Evolutionary conservation across 306 rosid species (phyloP).

Genomic region (Acacia acuminata): DNA sequence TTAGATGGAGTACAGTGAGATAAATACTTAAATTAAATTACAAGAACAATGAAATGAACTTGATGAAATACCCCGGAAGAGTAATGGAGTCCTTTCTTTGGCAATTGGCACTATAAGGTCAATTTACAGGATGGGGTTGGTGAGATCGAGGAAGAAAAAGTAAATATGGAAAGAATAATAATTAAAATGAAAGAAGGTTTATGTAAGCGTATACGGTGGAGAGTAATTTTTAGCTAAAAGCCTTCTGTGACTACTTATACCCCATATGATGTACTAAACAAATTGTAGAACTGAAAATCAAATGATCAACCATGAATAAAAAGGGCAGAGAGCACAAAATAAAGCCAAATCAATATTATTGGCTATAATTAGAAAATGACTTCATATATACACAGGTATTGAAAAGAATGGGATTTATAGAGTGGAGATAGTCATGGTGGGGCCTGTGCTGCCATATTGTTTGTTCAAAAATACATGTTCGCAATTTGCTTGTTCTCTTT

Average conservation of each 20-base stretch:
- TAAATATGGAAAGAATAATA: neutral
- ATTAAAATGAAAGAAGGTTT: neutral
- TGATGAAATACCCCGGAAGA: neutral
- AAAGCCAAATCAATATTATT: neutral
- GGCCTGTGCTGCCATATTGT: neutral
- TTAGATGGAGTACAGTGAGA: too few species aligned
- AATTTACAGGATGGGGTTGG: neutral
- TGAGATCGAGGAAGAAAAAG: neutral
- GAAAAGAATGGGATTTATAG: neutral
- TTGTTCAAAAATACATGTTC: neutral
- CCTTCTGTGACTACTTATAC: neutral
- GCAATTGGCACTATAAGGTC: neutral
- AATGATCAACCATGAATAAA: neutral
- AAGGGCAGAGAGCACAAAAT: neutral
- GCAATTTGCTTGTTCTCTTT: neutral
- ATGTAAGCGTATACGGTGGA: neutral
- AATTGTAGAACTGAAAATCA: neutral
- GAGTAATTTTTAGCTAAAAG: neutral
- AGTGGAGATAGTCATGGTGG: neutral
- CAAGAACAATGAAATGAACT: neutral
- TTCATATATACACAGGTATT: neutral
- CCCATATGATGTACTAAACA: neutral
- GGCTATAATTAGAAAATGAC: neutral
- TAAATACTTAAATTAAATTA: neutral
- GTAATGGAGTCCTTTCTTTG: neutral